Evolutionary conservation across 371 early-diverging fungal species (phyloP), one percentile per base, ranked within the genome.

Genomic region (Blakeslea trispora): DNA sequence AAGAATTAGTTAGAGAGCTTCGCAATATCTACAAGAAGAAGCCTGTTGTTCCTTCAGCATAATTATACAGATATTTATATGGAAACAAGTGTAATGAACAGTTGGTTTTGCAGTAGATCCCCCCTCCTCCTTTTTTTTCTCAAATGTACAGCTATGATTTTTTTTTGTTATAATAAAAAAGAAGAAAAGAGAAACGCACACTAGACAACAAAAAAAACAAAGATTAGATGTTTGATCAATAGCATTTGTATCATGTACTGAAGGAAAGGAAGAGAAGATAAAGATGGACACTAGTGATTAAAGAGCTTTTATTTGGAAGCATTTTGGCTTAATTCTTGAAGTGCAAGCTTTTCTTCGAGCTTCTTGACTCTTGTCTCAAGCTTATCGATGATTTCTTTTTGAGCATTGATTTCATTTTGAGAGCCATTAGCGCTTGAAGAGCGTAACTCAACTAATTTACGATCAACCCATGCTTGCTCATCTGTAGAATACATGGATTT

Each of bases 341-440:
- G 44, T 32, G 53, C 11, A 5, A 28, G 1, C 28, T 23, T 19
- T 22, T 22, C 53, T 51, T 84, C 82, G 32, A 82, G 43, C 55
- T 78, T 74, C 53, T 71, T 71, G 23, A 84, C 32, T 43, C 65
- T 64, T 11, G 47, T 68, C 57, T 82, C 81, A 10, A 84, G 57
- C 28, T 76, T 77, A 50, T 82, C 82, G 42, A 81, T 60, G 2
- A 48, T 41, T 41, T 72, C 32, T 63, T 63, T 6, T 51, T 51
- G 28, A 9, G 3, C 1, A 8, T 64, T 42, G 19, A 59, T 66
- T 48, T 64, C 54, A 14, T 65, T 59, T 23, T 64, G 55, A 11
- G 51, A 46, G 5, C 37, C 35, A 14, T 50, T 51, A 1, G 41
- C 10, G 24, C 50, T 43, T 4, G 31, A 5, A 32, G 10, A 32